phyloP scores from a whole-genome alignment of 2,329 filamentous ascomycete species.

The Phyllosticta citriasiana region DNA sequence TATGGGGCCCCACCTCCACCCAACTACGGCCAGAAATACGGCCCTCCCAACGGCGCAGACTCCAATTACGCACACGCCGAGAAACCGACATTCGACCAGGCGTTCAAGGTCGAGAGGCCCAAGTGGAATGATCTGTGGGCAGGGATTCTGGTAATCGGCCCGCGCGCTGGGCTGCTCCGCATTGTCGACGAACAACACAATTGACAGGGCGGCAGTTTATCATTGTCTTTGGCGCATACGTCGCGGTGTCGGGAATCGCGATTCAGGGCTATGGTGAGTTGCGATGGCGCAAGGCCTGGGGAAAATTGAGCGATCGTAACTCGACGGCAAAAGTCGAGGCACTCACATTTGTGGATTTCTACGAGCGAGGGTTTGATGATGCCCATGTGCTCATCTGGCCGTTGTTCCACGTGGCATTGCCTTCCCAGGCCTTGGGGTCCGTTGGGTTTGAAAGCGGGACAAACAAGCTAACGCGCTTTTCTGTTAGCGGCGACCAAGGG shows the following conservation, averaged over 20 bases:
- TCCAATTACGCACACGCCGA: constrained; percentile 22
- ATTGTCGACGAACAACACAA: neutral
- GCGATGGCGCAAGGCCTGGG: neutral
- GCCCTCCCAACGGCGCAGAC: neutral
- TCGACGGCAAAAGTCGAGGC: neutral
- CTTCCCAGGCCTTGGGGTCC: too few species aligned
- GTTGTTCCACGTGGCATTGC: too few species aligned
- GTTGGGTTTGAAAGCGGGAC: too few species aligned
- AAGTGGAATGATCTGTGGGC: constrained; percentile 91
- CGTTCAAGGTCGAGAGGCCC: constrained; percentile 72
- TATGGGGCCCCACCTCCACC: constrained; percentile 17
- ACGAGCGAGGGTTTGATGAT: too few species aligned
- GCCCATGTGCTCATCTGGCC: too few species aligned
- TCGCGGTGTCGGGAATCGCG: constrained; percentile 63
- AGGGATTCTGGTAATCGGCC: constrained; percentile 53
- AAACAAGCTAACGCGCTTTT: constrained; percentile 9
- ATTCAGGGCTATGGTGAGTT: constrained; percentile 57
- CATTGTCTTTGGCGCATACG: constrained; percentile 60
- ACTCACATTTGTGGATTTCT: too few species aligned
- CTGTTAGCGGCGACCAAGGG: constrained; percentile 44
- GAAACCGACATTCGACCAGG: constrained; percentile 59
- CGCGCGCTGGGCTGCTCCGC: neutral
- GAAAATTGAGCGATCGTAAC: neutral
- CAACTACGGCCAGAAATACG: constrained; percentile 16
- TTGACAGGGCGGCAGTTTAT: constrained; percentile 45